phyloP scores from a whole-genome alignment of 225 moss, liverwort and hornwort species.

The Straminergon stramineum region DNA sequence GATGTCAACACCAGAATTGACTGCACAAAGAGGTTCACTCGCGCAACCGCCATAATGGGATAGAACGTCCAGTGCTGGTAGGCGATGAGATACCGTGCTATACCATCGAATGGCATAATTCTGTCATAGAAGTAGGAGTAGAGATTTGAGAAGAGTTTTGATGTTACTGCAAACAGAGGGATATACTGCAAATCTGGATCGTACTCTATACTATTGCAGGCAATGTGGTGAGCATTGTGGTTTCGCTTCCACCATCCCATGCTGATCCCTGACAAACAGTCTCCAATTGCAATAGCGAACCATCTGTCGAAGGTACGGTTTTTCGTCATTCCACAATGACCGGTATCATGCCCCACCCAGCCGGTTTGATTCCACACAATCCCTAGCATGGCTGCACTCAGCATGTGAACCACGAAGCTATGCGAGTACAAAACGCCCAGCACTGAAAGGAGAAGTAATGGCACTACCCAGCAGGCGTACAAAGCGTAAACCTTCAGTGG shows the following conservation, averaged over 20 bases:
- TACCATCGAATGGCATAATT: slow-evolving; percentile 69
- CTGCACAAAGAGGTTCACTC: slow-evolving; percentile 86
- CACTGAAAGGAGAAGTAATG: slow-evolving; percentile 58
- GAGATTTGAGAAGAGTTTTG: slow-evolving; percentile 68
- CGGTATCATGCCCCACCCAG: slow-evolving; percentile 89
- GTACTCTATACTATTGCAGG: slow-evolving; percentile 88
- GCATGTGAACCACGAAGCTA: slow-evolving; percentile 62
- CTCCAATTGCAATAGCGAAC: slow-evolving; percentile 67
- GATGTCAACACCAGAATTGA: slow-evolving; percentile 71
- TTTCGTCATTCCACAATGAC: slow-evolving; percentile 85
- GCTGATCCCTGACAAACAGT: slow-evolving; percentile 83
- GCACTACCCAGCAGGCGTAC: slow-evolving; percentile 67
- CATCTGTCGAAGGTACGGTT: slow-evolving; percentile 49
- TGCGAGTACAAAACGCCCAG: slow-evolving; percentile 68
- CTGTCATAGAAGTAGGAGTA: slow-evolving; percentile 88
- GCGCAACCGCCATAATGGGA: slow-evolving; percentile 84
- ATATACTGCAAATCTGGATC: slow-evolving; percentile 98
- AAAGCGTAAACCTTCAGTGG: slow-evolving; percentile 62
- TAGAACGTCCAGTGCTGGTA: slow-evolving; percentile 99
- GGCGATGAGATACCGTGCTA: slow-evolving; percentile 67
- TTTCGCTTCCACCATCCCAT: slow-evolving; percentile 99
- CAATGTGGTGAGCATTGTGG: slow-evolving; percentile 93
- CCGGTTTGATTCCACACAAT: slow-evolving; percentile 92
- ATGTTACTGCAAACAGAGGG: slow-evolving; percentile 84
- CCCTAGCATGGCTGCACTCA: slow-evolving; percentile 67